Evolutionary conservation across 1,284 basidiomycete genomes (phyloP).

Genomic region (Microbotryum silenes-acaulis): DNA sequence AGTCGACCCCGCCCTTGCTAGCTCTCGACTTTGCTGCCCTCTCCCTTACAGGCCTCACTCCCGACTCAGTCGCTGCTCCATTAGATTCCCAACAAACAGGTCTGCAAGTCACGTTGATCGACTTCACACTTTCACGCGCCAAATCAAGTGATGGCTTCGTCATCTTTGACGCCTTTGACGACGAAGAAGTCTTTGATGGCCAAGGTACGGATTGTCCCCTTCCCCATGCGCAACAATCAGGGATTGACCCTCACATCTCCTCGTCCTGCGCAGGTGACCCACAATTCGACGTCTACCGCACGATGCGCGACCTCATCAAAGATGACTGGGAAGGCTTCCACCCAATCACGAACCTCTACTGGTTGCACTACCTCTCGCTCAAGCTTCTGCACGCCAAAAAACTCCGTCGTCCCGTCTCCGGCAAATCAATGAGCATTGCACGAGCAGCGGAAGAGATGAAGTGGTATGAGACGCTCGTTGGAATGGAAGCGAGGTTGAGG

Average conservation of each 20-base stretch:
- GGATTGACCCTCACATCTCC: background rate
- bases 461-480: too few relatives aligned
- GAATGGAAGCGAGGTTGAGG: too few relatives aligned
- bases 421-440: too few relatives aligned
- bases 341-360: slow-evolving; percentile 80
- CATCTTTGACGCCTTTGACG: slow-evolving; percentile 38
- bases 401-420: slow-evolving; percentile 46
- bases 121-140: slow-evolving; percentile 77
- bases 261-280: slow-evolving; percentile 59
- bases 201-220: slow-evolving; percentile 32
- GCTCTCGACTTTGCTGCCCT: background rate
- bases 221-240: slow-evolving; percentile 58
- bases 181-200: slow-evolving; percentile 40
- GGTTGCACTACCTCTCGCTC: slow-evolving; percentile 67
- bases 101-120: slow-evolving; percentile 74
- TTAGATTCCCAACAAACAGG: slow-evolving; percentile 34
- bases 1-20: slow-evolving; percentile 24
- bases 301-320: slow-evolving; percentile 61
- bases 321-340: slow-evolving; percentile 63
- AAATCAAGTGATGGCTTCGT: slow-evolving; percentile 13
- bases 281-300: slow-evolving; percentile 90
- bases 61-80: slow-evolving; percentile 52
- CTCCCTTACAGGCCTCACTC: background rate
- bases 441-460: too few relatives aligned
- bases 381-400: slow-evolving; percentile 65